Conservation (phyloP, 305 asterid genomes). For the Plantago lanceolata region DNA sequence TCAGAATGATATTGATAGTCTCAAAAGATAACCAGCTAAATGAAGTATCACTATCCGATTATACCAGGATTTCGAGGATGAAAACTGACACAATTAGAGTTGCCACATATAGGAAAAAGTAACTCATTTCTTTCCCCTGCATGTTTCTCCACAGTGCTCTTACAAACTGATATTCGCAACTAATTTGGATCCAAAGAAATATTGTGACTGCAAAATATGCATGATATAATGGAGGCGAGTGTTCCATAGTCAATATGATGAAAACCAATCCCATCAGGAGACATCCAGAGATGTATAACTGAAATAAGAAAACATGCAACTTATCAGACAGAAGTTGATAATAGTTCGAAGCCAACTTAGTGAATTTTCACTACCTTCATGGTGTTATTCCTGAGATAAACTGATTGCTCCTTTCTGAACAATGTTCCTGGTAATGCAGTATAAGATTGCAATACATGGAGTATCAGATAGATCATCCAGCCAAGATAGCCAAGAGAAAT, state of each 20-base stretch:
- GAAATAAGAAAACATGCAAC: conserved; percentile 26
- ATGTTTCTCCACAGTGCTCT: conserved; percentile 59
- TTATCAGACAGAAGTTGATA: conserved; percentile 20
- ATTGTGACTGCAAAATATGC: conserved; percentile 78
- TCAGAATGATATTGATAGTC: conserved; percentile 23
- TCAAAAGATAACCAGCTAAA: conserved; percentile 19
- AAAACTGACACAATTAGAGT: conserved; percentile 46
- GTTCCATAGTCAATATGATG: conserved; percentile 61
- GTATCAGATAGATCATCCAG: conserved; percentile 80
- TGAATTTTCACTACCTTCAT: conserved; percentile 45
- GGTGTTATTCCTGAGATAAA: conserved; percentile 35
- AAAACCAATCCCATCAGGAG: conserved; percentile 55
- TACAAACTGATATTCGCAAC: conserved; percentile 63
- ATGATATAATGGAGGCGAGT: conserved; percentile 86
- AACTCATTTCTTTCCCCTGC: conserved; percentile 38
- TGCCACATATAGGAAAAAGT: conserved; percentile 46
- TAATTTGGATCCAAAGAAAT: conserved; percentile 85
- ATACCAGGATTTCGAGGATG: conserved; percentile 91
- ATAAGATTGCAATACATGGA: conserved; percentile 83
- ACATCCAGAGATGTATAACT: conserved; percentile 62
- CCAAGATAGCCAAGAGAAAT: conserved; percentile 91
- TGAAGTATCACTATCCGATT: conserved; percentile 20
- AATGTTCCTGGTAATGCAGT: conserved; percentile 54
- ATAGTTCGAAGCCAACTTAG: conserved; percentile 9
- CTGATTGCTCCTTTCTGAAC: conserved; percentile 42